These are phyloP conservation scores for Abortiporus biennis DNA, from an alignment of 1,284 basidiomycete genomes.

Conservation along the genomic window DNA sequence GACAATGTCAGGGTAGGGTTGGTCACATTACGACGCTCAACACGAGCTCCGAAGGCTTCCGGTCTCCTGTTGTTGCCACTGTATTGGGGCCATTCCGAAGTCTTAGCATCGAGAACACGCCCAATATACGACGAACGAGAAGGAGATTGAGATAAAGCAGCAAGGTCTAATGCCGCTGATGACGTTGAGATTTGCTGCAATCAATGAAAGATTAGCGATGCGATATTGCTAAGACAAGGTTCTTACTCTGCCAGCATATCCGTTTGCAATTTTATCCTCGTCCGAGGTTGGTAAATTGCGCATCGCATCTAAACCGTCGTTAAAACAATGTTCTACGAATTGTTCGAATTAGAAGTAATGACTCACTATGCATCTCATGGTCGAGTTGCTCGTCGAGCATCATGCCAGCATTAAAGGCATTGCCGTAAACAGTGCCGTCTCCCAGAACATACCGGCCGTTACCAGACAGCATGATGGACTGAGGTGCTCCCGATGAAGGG, in stretches of 20 bases:
- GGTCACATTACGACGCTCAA: slow-evolving; percentile 62
- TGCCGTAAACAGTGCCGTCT: slow-evolving; percentile 49
- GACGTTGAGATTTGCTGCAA: slow-evolving; percentile 70
- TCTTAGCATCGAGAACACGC: slow-evolving; percentile 57
- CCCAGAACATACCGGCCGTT: slow-evolving; percentile 42
- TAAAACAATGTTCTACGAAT: background rate
- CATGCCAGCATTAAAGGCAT: slow-evolving; percentile 73
- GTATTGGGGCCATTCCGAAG: slow-evolving; percentile 94
- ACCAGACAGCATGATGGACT: slow-evolving; percentile 42
- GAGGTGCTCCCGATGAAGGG: slow-evolving; percentile 19
- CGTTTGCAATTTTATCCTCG: slow-evolving; percentile 74
- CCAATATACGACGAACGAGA: slow-evolving; percentile 55
- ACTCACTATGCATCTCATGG: slow-evolving; percentile 83
- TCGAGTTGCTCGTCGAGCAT: slow-evolving; percentile 88
- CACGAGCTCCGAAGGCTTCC: slow-evolving; percentile 45
- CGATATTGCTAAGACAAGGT: background rate
- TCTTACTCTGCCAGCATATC: slow-evolving; percentile 63
- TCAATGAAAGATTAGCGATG: slow-evolving; percentile 1
- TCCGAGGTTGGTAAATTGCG: slow-evolving; percentile 88
- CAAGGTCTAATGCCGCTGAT: slow-evolving; percentile 89
- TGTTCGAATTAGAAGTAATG: slow-evolving; percentile 6
- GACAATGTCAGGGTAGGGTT: slow-evolving; percentile 65
- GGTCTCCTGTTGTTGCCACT: slow-evolving; percentile 52
- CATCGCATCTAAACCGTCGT: slow-evolving; percentile 68
- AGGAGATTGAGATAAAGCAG: slow-evolving; percentile 80